Evolutionary conservation across 192 early-diverging fungal species (phyloP).

Genomic region (Dissophora globulifera): DNA sequence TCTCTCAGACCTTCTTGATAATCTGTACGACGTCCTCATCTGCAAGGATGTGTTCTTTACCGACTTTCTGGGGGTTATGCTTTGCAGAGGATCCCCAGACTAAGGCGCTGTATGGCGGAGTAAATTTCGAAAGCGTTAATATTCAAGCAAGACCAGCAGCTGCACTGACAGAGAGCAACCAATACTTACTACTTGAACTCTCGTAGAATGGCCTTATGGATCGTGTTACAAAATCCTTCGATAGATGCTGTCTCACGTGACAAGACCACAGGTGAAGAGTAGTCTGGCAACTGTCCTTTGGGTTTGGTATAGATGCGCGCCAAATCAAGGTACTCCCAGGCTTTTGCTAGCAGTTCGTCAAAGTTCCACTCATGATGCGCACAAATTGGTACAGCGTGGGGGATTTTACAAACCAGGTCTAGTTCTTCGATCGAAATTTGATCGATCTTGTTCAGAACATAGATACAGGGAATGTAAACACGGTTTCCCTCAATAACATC

Average conservation of each 20-base stretch:
- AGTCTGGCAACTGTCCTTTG: conserved; percentile 96
- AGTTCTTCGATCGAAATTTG: conserved; percentile 97
- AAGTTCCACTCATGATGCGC: conserved; percentile 95
- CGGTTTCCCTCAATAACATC: conserved; percentile 96
- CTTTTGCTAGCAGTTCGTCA: conserved; percentile 92
- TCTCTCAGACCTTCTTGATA: conserved; percentile 72
- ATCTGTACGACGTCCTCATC: conserved; percentile 99
- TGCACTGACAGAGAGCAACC: neutral
- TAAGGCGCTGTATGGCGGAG: conserved; percentile 65
- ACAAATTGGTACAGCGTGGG: conserved; percentile 88
- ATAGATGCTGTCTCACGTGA: conserved; percentile 73
- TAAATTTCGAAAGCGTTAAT: neutral
- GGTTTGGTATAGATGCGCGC: conserved; percentile 80
- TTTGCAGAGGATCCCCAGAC: conserved; percentile 98
- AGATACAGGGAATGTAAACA: conserved; percentile 95
- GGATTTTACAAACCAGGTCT: conserved; percentile 97
- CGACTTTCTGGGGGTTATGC: conserved; percentile 98
- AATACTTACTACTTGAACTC: conserved; percentile 86
- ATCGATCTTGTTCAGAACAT: conserved; percentile 99
- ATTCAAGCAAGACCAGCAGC: neutral
- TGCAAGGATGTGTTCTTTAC: conserved; percentile 86
- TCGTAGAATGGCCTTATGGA: conserved; percentile 92
- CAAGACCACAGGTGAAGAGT: conserved; percentile 92
- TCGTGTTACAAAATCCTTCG: conserved; percentile 95
- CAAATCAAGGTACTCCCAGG: conserved; percentile 70